A percentile compares a stretch with the other conserved stretches of the same genome.
These are phyloP conservation scores for Harringtonia lauricola DNA, from an alignment of 2,329 filamentous ascomycete genomes.

Conservation along the genomic window DNA sequence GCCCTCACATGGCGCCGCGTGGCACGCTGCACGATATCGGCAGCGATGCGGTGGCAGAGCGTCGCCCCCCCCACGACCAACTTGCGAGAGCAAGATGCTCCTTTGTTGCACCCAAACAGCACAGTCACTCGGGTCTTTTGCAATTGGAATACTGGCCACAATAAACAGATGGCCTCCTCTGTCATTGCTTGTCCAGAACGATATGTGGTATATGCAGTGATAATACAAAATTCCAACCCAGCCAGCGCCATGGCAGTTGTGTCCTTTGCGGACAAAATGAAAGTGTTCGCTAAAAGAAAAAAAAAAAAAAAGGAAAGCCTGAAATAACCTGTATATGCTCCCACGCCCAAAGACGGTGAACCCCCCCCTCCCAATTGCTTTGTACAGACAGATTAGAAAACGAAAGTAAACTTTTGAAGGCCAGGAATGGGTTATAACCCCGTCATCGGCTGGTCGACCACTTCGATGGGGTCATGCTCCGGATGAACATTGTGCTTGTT, in stretches of 20 bases:
- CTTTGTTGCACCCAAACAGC: no score
- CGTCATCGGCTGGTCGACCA: slow-evolving; percentile 27
- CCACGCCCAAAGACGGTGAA: background rate
- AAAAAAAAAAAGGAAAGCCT: background rate
- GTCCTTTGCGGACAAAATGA: background rate
- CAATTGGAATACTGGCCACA: no score
- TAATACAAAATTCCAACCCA: background rate
- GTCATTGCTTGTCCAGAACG: no score
- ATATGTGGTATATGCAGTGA: background rate
- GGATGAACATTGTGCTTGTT: slow-evolving; percentile 38
- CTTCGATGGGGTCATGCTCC: slow-evolving; percentile 31
- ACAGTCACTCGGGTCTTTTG: no score
- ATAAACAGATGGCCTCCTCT: background rate
- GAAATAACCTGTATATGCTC: background rate
- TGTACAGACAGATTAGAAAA: background rate
- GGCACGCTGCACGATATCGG: no score
- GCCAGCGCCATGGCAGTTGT: background rate
- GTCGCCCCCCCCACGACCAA: no score
- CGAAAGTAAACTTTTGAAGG: background rate
- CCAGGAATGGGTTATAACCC: slow-evolving; percentile 7
- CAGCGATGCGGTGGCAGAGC: no score
- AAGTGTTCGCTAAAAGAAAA: background rate
- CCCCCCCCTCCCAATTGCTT: background rate
- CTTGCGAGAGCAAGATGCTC: no score
- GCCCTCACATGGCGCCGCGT: no score